Conservation (phyloP, 2,329 filamentous ascomycete genomes). For the Penicillium occitanis region DNA sequence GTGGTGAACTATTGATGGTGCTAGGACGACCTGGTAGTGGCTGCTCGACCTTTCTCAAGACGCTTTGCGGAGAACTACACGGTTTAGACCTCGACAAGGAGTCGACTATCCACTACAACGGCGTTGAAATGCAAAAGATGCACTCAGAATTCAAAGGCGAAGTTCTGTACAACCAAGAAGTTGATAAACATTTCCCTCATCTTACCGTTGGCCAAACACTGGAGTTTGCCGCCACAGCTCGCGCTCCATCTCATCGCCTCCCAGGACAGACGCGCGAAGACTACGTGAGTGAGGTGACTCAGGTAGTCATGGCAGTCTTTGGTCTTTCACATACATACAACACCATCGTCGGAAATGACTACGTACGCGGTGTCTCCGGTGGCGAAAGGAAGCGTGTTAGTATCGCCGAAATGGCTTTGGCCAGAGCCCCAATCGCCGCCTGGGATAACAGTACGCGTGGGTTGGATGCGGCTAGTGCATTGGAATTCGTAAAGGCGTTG, state of each 20-base stretch:
- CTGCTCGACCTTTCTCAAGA: constrained; percentile 84
- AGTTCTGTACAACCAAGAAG: constrained; percentile 27
- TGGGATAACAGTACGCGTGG: constrained; percentile 78
- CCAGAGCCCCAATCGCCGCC: constrained; percentile 63
- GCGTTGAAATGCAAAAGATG: constrained; percentile 66
- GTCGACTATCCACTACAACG: constrained; percentile 78
- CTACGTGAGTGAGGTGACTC: constrained; percentile 61
- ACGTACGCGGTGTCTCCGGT: constrained; percentile 69
- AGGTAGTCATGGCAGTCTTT: constrained; percentile 69
- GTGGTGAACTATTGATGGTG: constrained; percentile 42
- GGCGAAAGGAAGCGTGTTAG: constrained; percentile 77
- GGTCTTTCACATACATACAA: constrained; percentile 70
- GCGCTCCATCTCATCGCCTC: constrained; percentile 62
- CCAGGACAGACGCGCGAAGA: constrained; percentile 62
- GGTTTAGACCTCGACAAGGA: constrained; percentile 69
- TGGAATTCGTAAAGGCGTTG: constrained; percentile 70
- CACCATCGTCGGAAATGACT: constrained; percentile 75
- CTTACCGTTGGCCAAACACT: constrained; percentile 73
- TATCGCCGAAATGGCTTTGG: constrained; percentile 74
- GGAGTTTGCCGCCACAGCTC: constrained; percentile 67
- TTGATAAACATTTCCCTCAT: constrained; percentile 64
- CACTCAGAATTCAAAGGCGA: constrained; percentile 55
- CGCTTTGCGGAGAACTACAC: constrained; percentile 76
- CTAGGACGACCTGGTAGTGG: constrained; percentile 31
- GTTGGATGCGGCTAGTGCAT: constrained; percentile 69